Evolutionary conservation across 192 early-diverging fungal species (phyloP).

Genomic region (Phlyctochytrium bullatum): DNA sequence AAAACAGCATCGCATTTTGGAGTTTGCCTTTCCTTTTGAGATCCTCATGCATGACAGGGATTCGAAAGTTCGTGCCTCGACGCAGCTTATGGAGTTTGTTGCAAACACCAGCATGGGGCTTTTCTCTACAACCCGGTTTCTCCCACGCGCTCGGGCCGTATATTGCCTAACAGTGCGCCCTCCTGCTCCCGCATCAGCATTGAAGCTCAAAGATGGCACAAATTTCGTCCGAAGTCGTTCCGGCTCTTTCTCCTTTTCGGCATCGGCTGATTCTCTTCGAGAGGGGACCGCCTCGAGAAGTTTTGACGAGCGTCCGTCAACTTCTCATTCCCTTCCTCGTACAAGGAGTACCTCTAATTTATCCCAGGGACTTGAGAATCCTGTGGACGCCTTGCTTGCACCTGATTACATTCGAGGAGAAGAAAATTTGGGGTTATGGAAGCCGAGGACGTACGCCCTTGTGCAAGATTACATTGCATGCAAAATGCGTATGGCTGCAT

Average conservation of each 20-base stretch:
- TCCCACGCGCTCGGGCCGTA: slow-evolving; percentile 4
- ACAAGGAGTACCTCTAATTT: slow-evolving; percentile 7
- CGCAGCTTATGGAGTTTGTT: slow-evolving; percentile 8
- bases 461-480: slow-evolving; percentile 10
- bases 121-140: slow-evolving; percentile 3
- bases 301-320: not conserved
- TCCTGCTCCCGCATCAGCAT: not conserved
- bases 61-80: slow-evolving; percentile 22
- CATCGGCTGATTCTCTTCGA: not conserved
- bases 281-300: not conserved
- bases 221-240: not conserved
- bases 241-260: not conserved
- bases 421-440: slow-evolving; percentile 33
- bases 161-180: slow-evolving; percentile 20
- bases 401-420: slow-evolving; percentile 35
- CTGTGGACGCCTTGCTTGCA: not conserved
- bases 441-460: slow-evolving; percentile 23
- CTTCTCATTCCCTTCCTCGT: not conserved
- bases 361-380: slow-evolving; percentile 7
- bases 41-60: slow-evolving; percentile 27
- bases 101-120: slow-evolving; percentile 3
- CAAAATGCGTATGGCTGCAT: too few species aligned
- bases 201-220: too few species aligned
- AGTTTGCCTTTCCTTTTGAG: slow-evolving; percentile 20
- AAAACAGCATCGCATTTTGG: not conserved